Conservation (phyloP, 352 stramenopile genomes). For the Phytophthora capsici region DNA sequence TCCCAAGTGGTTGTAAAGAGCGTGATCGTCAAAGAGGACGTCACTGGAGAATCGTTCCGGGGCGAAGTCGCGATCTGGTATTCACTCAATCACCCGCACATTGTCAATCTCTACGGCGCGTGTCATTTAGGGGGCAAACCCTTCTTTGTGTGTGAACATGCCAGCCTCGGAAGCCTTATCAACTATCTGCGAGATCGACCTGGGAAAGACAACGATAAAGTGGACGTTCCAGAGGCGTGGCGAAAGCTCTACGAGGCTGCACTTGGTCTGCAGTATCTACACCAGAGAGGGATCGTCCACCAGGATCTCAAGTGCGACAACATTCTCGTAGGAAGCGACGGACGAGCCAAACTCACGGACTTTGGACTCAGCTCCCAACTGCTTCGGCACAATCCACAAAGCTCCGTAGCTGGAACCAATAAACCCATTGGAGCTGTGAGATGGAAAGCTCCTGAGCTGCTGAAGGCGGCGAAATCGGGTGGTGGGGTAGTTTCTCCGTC, state of each 20-base stretch:
- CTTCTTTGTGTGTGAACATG: slow-evolving; percentile 40
- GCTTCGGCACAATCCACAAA: not conserved
- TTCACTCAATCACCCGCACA: slow-evolving; percentile 35
- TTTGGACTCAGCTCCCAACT: slow-evolving; percentile 26
- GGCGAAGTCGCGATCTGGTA: slow-evolving; percentile 36
- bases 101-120: slow-evolving; percentile 40
- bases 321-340: slow-evolving; percentile 37
- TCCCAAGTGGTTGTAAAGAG: slow-evolving; percentile 34
- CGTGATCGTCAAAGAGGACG: not conserved
- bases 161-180: slow-evolving; percentile 12
- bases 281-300: slow-evolving; percentile 31
- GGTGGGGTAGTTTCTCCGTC: not conserved
- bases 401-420: too few species aligned
- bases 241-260: slow-evolving; percentile 33
- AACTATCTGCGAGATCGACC: slow-evolving; percentile 16
- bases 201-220: too few species aligned
- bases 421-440: not conserved
- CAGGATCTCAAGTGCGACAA: slow-evolving; percentile 41
- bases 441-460: slow-evolving; percentile 5
- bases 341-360: slow-evolving; percentile 36
- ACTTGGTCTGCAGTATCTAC: slow-evolving; percentile 34
- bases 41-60: slow-evolving; percentile 11
- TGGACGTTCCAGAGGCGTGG: slow-evolving; percentile 4
- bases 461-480: not conserved
- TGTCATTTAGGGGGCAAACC: slow-evolving; percentile 30